Evolutionary conservation across 2,329 filamentous ascomycete species (phyloP).

Genomic region (Zasmidium cellare): DNA sequence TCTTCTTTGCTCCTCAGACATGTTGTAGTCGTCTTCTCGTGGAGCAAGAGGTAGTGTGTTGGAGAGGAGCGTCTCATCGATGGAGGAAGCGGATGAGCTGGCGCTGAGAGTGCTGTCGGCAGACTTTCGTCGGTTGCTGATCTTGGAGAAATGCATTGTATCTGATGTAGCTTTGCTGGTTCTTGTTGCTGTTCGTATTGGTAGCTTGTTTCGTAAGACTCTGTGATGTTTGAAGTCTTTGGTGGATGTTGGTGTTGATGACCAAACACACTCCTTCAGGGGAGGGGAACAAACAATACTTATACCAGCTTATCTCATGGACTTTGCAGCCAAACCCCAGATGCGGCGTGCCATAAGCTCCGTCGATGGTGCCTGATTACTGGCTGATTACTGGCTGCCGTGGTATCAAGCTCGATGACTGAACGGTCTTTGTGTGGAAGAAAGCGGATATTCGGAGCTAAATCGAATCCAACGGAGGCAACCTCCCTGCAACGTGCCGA

Average conservation of each 20-base stretch:
- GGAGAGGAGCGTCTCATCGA: slow-evolving; percentile 23
- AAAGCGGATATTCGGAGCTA: neutral
- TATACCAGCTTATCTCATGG: slow-evolving; percentile 1
- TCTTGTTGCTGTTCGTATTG: neutral
- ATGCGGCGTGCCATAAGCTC: neutral
- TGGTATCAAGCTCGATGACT: neutral
- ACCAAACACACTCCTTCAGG: neutral
- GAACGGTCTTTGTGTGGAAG: neutral
- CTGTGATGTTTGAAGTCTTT: neutral
- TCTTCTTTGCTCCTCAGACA: slow-evolving; percentile 29
- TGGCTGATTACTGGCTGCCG: neutral
- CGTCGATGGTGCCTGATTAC: neutral
- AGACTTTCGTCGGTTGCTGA: slow-evolving; percentile 26
- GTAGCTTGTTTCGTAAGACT: neutral
- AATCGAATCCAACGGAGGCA: neutral
- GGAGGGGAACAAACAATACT: neutral
- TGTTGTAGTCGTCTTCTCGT: slow-evolving; percentile 32
- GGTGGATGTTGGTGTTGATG: neutral
- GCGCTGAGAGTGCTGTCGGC: slow-evolving; percentile 23
- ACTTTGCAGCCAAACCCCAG: slow-evolving; percentile 1
- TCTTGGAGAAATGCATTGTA: slow-evolving; percentile 26
- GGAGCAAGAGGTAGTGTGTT: slow-evolving; percentile 33
- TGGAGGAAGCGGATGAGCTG: slow-evolving; percentile 23
- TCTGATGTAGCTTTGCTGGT: neutral
- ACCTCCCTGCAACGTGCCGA: neutral